Evolutionary conservation across 345 rosid species (phyloP).

Genomic region (Eucalyptus regnans): DNA sequence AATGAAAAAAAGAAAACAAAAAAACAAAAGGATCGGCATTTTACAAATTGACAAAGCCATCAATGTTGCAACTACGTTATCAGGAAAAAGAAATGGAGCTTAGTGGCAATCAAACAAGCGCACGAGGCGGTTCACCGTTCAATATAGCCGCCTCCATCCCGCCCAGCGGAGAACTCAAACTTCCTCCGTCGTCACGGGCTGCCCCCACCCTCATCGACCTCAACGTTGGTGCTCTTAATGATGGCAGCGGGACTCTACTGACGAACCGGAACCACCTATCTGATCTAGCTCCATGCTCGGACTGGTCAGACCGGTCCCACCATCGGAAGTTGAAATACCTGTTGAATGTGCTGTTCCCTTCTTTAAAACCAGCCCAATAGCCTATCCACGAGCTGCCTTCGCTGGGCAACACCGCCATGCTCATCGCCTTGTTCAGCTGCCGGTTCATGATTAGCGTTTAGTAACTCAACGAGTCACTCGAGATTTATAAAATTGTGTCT

Average conservation of each 20-base stretch:
- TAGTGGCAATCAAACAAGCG: conserved; percentile 17
- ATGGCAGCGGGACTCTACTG: conserved; percentile 18
- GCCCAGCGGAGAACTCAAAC: conserved; percentile 1
- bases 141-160: background rate
- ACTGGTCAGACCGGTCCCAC: no score
- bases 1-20: background rate
- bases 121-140: conserved; percentile 3
- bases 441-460: conserved; percentile 18
- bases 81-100: background rate
- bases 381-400: conserved; percentile 39
- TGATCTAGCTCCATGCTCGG: no score
- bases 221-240: conserved; percentile 30
- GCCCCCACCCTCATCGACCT: conserved; percentile 19
- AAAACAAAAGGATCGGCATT: background rate
- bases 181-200: conserved; percentile 1
- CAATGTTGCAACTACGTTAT: background rate
- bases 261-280: no score
- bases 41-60: background rate
- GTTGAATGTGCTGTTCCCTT: background rate
- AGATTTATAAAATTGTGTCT: no score
- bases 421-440: conserved; percentile 42
- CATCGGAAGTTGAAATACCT: no score
- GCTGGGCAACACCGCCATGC: conserved; percentile 34
- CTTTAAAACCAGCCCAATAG: conserved; percentile 5
- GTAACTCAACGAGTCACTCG: no score